A percentile compares a stretch with the other conserved stretches of the same genome.
Evolutionary conservation across 495 filamentous ascomycete species (phyloP).

Genomic region (Geopyxis carbonaria): DNA sequence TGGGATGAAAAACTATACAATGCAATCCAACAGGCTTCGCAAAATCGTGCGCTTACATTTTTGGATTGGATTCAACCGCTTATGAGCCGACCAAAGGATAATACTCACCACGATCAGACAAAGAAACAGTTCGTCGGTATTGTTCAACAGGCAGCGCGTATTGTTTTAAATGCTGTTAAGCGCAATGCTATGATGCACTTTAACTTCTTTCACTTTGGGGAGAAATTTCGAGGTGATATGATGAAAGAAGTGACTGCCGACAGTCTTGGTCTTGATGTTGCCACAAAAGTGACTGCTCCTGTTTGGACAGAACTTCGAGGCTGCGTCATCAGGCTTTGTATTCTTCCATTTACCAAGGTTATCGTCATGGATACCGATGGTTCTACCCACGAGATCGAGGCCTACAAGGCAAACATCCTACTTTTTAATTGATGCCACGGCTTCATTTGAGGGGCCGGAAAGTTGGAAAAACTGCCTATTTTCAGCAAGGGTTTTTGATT

Average conservation of each 20-base stretch:
- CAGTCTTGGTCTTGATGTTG: background rate
- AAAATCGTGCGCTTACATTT: background rate
- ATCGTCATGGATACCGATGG: background rate
- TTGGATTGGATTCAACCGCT: background rate
- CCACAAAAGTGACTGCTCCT: background rate
- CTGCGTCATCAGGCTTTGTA: background rate
- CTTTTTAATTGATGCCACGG: too few relatives aligned
- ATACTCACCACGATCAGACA: background rate
- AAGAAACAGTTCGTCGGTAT: conserved; percentile 1
- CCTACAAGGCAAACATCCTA: conserved; percentile 2
- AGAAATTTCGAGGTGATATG: background rate
- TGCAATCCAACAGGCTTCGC: background rate
- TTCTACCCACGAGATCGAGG: background rate
- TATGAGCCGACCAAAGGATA: conserved; percentile 1
- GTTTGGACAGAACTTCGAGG: background rate
- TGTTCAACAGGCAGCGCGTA: background rate
- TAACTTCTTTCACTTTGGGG: background rate
- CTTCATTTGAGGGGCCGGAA: too few relatives aligned
- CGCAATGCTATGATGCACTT: background rate
- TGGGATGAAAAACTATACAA: background rate
- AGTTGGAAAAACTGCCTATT: too few relatives aligned
- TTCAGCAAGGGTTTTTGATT: too few relatives aligned
- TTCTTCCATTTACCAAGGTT: background rate
- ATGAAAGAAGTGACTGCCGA: conserved; percentile 4
- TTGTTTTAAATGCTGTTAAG: background rate